phyloP scores from a whole-genome alignment of 2,329 filamentous ascomycete genomes.

The Thelonectria blattea region DNA sequence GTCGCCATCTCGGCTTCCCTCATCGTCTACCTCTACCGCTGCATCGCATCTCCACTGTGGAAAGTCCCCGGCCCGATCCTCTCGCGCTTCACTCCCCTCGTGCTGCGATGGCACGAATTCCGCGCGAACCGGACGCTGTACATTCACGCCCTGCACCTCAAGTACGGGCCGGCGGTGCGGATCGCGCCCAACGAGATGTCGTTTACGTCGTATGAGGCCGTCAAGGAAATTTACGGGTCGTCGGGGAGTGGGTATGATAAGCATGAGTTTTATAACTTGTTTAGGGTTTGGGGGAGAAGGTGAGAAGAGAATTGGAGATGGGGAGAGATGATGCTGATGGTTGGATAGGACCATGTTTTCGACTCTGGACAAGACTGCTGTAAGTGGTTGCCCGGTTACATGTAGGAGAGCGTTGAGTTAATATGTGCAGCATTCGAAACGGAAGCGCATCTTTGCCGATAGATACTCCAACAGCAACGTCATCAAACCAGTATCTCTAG shows the following conservation, averaged over 20 bases:
- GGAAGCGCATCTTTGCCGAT: constrained; percentile 67
- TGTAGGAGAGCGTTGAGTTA: neutral
- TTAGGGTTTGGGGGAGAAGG: constrained; percentile 61
- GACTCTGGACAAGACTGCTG: constrained; percentile 57
- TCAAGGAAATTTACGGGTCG: constrained; percentile 67
- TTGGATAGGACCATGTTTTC: constrained; percentile 61
- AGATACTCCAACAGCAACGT: constrained; percentile 72
- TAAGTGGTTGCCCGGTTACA: constrained; percentile 37
- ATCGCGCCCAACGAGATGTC: constrained; percentile 63
- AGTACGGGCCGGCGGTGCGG: constrained; percentile 62
- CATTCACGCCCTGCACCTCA: constrained; percentile 58
- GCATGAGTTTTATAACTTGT: constrained; percentile 66
- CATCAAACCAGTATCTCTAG: constrained; percentile 58
- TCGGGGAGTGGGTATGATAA: constrained; percentile 68
- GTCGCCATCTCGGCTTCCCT: neutral
- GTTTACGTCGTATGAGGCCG: constrained; percentile 58
- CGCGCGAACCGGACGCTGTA: constrained; percentile 56
- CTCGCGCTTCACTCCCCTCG: constrained; percentile 55
- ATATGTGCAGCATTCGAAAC: constrained; percentile 58
- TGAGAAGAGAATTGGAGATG: constrained; percentile 30
- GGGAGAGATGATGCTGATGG: neutral
- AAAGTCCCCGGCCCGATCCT: constrained; percentile 54
- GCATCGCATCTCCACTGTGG: constrained; percentile 41
- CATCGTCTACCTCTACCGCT: constrained; percentile 1
- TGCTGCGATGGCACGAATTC: constrained; percentile 61